These are phyloP conservation scores for Eremomyces bilateralis DNA, from an alignment of 495 filamentous ascomycete species.

Conservation along the genomic window DNA sequence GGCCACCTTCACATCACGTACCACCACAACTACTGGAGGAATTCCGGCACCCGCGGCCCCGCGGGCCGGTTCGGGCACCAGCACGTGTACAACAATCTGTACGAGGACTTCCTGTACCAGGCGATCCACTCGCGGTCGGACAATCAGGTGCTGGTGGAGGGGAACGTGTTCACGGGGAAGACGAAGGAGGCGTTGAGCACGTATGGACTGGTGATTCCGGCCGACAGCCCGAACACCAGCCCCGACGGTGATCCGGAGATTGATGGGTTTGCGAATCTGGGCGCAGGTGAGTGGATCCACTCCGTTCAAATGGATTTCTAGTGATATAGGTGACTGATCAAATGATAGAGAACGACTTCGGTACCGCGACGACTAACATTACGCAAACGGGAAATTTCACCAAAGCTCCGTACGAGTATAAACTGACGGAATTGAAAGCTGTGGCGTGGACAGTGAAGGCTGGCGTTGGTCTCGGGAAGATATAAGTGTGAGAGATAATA, in stretches of 20 bases:
- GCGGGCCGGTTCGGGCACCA: slow-evolving; percentile 18
- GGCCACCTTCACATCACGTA: slow-evolving; percentile 21
- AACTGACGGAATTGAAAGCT: slow-evolving; percentile 14
- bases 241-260: slow-evolving; percentile 21
- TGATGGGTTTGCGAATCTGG: slow-evolving; percentile 23
- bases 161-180: slow-evolving; percentile 19
- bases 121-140: slow-evolving; percentile 18
- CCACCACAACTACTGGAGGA: slow-evolving; percentile 21
- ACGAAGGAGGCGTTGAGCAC: slow-evolving; percentile 23
- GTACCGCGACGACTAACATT: slow-evolving; percentile 18
- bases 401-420: slow-evolving; percentile 21
- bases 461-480: slow-evolving; percentile 22
- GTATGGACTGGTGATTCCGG: slow-evolving; percentile 26
- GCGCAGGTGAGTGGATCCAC: slow-evolving; percentile 16
- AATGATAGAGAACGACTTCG: slow-evolving; percentile 23
- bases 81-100: slow-evolving; percentile 19
- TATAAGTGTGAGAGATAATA: slow-evolving; percentile 9
- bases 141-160: slow-evolving; percentile 19
- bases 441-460: slow-evolving; percentile 17
- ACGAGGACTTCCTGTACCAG: slow-evolving; percentile 17
- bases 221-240: slow-evolving; percentile 19
- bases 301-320: background rate
- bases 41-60: slow-evolving; percentile 17
- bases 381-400: slow-evolving; percentile 22
- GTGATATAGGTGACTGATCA: slow-evolving; percentile 1